Evolutionary conservation across 2,329 filamentous ascomycete genomes (phyloP), one percentile per base, ranked within the genome.

Genomic region (Atkinsonella texensis): DNA sequence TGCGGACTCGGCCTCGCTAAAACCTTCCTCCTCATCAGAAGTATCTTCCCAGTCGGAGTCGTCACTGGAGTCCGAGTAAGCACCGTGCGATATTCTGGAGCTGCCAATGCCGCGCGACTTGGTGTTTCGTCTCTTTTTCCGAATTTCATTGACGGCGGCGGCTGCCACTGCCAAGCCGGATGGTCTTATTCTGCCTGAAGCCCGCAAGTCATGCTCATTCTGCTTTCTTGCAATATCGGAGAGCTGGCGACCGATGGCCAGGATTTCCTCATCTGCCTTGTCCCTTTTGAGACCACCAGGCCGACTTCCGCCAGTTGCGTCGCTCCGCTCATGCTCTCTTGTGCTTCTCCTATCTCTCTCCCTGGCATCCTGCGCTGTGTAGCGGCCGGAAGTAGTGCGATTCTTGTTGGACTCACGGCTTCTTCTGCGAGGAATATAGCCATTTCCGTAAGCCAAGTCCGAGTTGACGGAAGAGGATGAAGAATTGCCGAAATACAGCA

Each of bases 381-480:
- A 43, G 42, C 42, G 41, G 38, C 45, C 53, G 38, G 53, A 52
- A 20, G 23, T n/a, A 10, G 20, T 49, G 44, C 50, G 47, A 17
- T 31, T 43, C 17, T 42, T 54, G 17, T 40, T 61, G 20, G 60
- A 57, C 44, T 57, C 62, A 40, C 61, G 61, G 49, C 59, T 60
- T 55, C 63, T 67, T 9, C 58, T 53, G 38, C 68, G 66, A 54
- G 73, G 73, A 46, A 79, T 69, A 56, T 76, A 83, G 15, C 80
- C 82, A 51, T 69, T 74, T 10, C 83, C 83, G 61, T 85, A 87
- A 10, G 83, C 83, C 54, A 87, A 68, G 61, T 87, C 84, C 18
- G 77, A 79, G 63, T 85, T 81, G 51, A 85, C 72, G 1, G 81
- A 84, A 0, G 81, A 85, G 2, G 80, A 83, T 1, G 82, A 86